phyloP scores from a whole-genome alignment of 345 rosid genomes.

The Syzygium jambos region DNA sequence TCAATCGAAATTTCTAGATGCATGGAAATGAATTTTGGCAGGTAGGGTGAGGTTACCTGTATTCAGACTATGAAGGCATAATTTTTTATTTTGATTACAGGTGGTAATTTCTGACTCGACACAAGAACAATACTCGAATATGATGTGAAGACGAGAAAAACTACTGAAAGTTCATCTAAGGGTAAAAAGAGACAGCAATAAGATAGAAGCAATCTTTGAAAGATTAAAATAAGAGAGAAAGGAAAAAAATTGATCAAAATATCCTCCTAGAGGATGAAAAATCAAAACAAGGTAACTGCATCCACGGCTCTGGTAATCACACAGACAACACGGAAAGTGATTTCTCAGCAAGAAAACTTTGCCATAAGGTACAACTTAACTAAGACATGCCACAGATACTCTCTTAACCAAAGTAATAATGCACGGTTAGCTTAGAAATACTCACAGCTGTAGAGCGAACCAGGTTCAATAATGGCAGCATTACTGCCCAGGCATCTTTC shows the following conservation, averaged over 20 bases:
- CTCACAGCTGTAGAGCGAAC: slow-evolving; percentile 86
- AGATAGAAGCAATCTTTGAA: background rate
- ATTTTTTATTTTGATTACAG: background rate
- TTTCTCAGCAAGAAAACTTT: background rate
- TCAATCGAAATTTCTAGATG: background rate
- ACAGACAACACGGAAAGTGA: background rate
- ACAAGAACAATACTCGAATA: background rate
- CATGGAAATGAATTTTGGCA: background rate
- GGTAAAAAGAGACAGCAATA: background rate
- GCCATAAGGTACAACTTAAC: background rate
- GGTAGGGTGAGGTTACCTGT: background rate
- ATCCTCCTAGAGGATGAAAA: background rate
- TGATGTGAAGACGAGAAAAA: background rate
- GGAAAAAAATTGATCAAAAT: background rate
- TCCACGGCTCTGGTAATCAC: background rate
- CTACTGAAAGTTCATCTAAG: background rate
- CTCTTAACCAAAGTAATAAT: background rate
- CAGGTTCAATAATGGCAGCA: slow-evolving; percentile 59
- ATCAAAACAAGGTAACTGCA: background rate
- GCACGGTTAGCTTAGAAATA: slow-evolving; percentile 4
- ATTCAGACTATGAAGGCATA: background rate
- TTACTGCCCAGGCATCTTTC: slow-evolving; percentile 56
- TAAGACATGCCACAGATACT: background rate
- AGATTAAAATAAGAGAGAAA: background rate
- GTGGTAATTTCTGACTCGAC: background rate